Evolutionary conservation across 2,329 filamentous ascomycete species (phyloP).

Genomic region (Magnaporthales sp.): DNA sequence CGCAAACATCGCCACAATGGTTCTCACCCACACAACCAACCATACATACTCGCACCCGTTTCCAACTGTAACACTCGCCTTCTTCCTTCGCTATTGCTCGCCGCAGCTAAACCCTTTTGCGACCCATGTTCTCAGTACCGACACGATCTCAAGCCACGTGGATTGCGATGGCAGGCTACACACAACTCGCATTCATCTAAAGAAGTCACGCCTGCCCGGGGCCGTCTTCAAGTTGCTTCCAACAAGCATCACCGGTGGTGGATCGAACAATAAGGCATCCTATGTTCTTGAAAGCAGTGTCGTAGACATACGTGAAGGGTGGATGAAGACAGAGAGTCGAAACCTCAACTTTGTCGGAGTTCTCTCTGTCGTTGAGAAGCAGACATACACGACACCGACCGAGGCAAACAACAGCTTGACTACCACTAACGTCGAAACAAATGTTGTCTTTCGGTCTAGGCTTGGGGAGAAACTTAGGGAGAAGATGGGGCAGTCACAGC

Average conservation of each 20-base stretch:
- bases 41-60: constrained; percentile 75
- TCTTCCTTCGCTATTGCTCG: constrained; percentile 78
- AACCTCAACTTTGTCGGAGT: constrained; percentile 80
- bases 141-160: constrained; percentile 68
- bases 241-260: constrained; percentile 56
- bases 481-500: constrained; percentile 35
- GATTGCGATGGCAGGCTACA: constrained; percentile 66
- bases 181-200: constrained; percentile 72
- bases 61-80: constrained; percentile 77
- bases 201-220: constrained; percentile 68
- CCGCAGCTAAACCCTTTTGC: constrained; percentile 68
- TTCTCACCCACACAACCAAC: constrained; percentile 55
- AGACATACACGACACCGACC: constrained; percentile 49
- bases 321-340: constrained; percentile 73
- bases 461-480: constrained; percentile 61
- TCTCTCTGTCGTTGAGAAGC: constrained; percentile 67
- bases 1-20: constrained; percentile 35
- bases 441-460: constrained; percentile 62
- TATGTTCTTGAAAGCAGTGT: constrained; percentile 76
- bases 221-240: constrained; percentile 71
- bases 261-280: constrained; percentile 57
- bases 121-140: constrained; percentile 73
- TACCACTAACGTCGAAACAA: constrained; percentile 62
- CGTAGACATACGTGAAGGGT: constrained; percentile 70
- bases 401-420: constrained; percentile 11